Conservation (phyloP, 2,329 filamentous ascomycete genomes). For the Colletotrichum sp. region DNA sequence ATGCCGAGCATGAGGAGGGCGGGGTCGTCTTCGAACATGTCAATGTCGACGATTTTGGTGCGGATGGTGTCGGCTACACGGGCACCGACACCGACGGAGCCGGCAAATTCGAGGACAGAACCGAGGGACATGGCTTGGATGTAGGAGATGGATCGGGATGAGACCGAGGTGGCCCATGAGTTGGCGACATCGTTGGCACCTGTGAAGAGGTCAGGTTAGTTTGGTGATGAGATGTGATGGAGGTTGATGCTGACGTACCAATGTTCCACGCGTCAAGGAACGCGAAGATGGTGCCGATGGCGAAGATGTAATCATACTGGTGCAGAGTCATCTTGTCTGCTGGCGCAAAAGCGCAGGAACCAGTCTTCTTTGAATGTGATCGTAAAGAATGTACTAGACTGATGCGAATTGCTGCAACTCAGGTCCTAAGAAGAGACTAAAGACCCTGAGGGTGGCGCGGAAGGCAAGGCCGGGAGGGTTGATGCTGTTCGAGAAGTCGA, state of each 20-base stretch:
- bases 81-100: constrained; percentile 52
- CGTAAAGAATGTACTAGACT: neutral
- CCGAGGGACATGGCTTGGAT: constrained; percentile 51
- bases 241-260: constrained; percentile 37
- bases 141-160: constrained; percentile 61
- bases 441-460: constrained; percentile 1
- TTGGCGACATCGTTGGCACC: constrained; percentile 63
- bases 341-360: neutral
- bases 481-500: constrained; percentile 12
- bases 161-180: constrained; percentile 66
- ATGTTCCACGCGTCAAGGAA: constrained; percentile 73
- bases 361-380: neutral
- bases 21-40: constrained; percentile 42
- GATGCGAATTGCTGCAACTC: neutral
- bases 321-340: constrained; percentile 34
- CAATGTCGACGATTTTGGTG: constrained; percentile 47
- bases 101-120: constrained; percentile 52
- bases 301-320: constrained; percentile 68
- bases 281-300: constrained; percentile 68
- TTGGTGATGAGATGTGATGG: neutral
- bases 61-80: constrained; percentile 52
- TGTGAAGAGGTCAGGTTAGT: neutral
- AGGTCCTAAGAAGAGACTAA: neutral
- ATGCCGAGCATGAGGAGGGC: constrained; percentile 47
- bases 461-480: constrained; percentile 2